A percentile compares a stretch with the other conserved stretches of the same genome.
Evolutionary conservation across 2,329 filamentous ascomycete genomes (phyloP).

Genomic region (Decorospora gaudefroyi): DNA sequence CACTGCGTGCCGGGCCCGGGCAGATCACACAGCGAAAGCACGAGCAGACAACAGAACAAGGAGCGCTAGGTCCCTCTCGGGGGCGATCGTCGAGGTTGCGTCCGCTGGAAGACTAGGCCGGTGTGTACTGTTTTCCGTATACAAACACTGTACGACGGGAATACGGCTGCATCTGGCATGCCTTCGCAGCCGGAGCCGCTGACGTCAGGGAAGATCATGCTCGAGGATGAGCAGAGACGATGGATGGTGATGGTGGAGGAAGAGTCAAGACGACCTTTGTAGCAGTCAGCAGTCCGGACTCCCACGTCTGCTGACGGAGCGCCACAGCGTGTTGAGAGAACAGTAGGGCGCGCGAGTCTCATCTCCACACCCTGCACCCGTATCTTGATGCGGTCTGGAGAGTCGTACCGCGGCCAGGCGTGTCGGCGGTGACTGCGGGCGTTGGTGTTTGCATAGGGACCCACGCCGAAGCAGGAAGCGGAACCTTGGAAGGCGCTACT

Average conservation of each 20-base stretch:
- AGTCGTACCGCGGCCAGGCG: slow-evolving; percentile 6
- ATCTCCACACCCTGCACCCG: slow-evolving; percentile 1
- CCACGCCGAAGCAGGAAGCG: too few species aligned
- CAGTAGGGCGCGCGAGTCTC: slow-evolving; percentile 2
- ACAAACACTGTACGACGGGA: slow-evolving; percentile 2
- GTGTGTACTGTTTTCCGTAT: slow-evolving; percentile 1
- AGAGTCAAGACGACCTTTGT: neutral
- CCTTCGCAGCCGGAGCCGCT: slow-evolving; percentile 10
- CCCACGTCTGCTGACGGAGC: neutral
- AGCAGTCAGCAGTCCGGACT: neutral
- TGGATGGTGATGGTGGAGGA: neutral
- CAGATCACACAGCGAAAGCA: neutral
- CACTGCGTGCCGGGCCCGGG: neutral
- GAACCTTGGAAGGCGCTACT: slow-evolving; percentile 15
- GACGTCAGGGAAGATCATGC: slow-evolving; percentile 13
- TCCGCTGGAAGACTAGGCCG: slow-evolving; percentile 4
- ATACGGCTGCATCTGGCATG: slow-evolving; percentile 4
- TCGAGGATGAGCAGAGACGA: neutral
- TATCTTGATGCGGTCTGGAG: neutral
- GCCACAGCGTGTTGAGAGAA: slow-evolving; percentile 1
- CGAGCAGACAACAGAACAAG: slow-evolving; percentile 1
- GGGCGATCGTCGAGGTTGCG: slow-evolving; percentile 13
- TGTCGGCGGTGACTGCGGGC: slow-evolving; percentile 15
- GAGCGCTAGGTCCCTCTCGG: slow-evolving; percentile 9
- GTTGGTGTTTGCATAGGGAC: slow-evolving; percentile 21